Base-by-base conservation (phyloP, 257 asterid species). In the Solanum etuberosum region DNA sequence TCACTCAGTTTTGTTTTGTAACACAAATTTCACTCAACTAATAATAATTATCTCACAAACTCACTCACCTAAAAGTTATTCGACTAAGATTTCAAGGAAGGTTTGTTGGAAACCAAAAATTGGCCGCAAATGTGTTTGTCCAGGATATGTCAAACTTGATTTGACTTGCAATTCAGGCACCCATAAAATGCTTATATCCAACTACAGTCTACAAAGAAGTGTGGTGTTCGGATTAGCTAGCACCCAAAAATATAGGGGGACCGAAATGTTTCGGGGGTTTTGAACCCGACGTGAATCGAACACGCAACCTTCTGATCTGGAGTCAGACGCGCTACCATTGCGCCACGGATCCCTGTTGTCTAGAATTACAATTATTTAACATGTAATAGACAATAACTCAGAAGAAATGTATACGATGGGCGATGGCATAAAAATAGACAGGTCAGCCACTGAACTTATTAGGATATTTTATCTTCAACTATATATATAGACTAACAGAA, bases 261-360 rank as follows among this genome's bases (percentile, higher is more conserved):
- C 2, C 12, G 1, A 57, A 57, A 0, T 20, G 0, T 20, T 57
- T 57, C 12, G 2, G 42, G 77, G 0, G 0, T 0, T 5, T 77
- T 94, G 95, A 94, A 94, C 96, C 96, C 94, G 94, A 91, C 96
- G 98, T 91, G 94, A 93, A 94, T 93, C 98, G 96, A 94, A 93
- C 95, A 93, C 95, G 96, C 98, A 97, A 95, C 98, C 98, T 94
- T 95, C 97, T 95, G 98, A 97, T 94, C 98, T 95, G 98, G 98
- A 97, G 99, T 97, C 99, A 97, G 99, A 97, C 93, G 92, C 93
- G 93, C 91, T 87, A 91, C 93, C 92, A 91, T 91, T 91, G 93
- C 93, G 90, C 93, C 92, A 91, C 92, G 89, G 82, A 73, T 73
- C 82, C 82, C 51, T 35, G n/a, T 0, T 57, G 65, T 0, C 1